A percentile compares a stretch with the other conserved stretches of the same genome.
These are phyloP conservation scores for Agrocybe chaxingu DNA, from an alignment of 768 basidiomycete genomes.

Conservation along the genomic window DNA sequence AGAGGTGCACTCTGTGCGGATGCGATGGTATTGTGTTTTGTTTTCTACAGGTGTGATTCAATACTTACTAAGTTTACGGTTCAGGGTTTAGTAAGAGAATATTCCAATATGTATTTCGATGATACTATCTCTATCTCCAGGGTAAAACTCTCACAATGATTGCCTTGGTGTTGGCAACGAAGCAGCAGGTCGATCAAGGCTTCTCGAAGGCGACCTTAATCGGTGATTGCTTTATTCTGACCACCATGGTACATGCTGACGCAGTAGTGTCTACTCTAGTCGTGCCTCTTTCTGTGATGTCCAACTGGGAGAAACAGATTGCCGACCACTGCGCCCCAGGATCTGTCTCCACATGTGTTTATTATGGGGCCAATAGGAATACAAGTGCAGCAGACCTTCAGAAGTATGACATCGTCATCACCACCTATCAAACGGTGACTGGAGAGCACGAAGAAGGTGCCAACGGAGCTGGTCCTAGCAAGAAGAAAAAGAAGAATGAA, in stretches of 20 bases:
- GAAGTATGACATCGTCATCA: conserved; percentile 75
- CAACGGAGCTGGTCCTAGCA: conserved; percentile 30
- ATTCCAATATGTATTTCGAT: neutral
- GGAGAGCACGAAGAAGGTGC: conserved; percentile 45
- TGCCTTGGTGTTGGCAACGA: conserved; percentile 76
- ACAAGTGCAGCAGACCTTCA: conserved; percentile 57
- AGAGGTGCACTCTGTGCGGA: conserved; percentile 88
- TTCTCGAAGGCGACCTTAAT: conserved; percentile 75
- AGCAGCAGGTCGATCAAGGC: conserved; percentile 51
- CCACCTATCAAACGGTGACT: conserved; percentile 75
- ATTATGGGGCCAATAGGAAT: conserved; percentile 69
- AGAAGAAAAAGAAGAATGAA: conserved; percentile 62
- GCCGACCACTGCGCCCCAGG: conserved; percentile 63
- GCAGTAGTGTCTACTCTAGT: conserved; percentile 38
- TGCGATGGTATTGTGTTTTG: conserved; percentile 61
- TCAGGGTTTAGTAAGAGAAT: conserved; percentile 39
- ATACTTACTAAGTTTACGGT: conserved; percentile 1
- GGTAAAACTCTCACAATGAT: conserved; percentile 93
- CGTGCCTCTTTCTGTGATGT: conserved; percentile 77
- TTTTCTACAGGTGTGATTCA: neutral
- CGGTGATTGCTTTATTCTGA: conserved; percentile 38
- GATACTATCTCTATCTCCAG: conserved; percentile 27
- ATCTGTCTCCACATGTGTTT: conserved; percentile 53
- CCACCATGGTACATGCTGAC: neutral
- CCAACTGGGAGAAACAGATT: conserved; percentile 88